Evolutionary conservation across 179 eudicot species (phyloP), one percentile per base, ranked within the genome.

Genomic region (Nepenthes alata): DNA sequence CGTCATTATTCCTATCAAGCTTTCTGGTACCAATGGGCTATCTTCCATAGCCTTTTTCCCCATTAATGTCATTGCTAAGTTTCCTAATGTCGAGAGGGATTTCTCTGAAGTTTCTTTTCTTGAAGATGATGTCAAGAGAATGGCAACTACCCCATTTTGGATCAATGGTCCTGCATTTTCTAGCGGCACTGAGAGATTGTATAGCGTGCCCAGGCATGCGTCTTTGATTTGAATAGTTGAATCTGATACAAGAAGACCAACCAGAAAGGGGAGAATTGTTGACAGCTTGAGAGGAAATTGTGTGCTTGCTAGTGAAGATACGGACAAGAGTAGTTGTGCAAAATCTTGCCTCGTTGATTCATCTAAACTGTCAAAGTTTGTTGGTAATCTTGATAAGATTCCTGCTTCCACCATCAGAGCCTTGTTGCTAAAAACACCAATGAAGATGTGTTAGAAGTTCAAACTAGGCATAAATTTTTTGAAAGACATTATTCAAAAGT

Each of bases 401-500:
- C 98, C 98, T 64, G 95, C 91, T 73, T 88, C 98, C 14, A 88
- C 67, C 67, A 91, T 86, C 11, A 75, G 65, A 64, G 86, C 91
- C 72, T 88, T 91, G 80, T 91, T 91, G 77, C 98, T 91, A 81
- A 13, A 70, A 54, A 48, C 15, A 10, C 2, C 4, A 49, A 47
- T 50, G 62, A 6, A 45, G 59, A 14, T 37, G n/a, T 2, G 60
- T 0, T 44, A 37, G 7, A 11, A 4, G 37, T 52, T 14, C 52
- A 3, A 4, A 7, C 25, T 25, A 25, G 25, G 25, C 25, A 25
- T 25, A 25, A 25, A 25, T 25, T 25, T 25, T 25, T 25, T 25
- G 25, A 25, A 25, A 25, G 25, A 25, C 25, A 25, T 25, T 25
- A 25, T 25, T 25, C 25, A 25, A 25, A 25, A 25, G 25, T 25